A percentile compares a stretch with the other conserved stretches of the same genome.
Conservation (phyloP, 768 basidiomycete species). For the Cubamyces lactineus region DNA sequence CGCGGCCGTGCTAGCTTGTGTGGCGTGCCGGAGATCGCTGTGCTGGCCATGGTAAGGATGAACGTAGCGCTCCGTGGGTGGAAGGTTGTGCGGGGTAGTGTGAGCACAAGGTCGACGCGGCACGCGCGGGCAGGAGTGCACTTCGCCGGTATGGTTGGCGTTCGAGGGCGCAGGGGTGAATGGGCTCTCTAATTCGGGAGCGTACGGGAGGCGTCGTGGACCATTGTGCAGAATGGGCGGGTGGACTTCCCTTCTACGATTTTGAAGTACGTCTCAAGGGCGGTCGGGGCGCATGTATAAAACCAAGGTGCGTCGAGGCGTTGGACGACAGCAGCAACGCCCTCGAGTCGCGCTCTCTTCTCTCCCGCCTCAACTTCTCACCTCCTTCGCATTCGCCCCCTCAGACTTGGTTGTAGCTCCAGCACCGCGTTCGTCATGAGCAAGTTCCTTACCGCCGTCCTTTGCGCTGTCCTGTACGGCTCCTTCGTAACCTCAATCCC, state of each 20-base stretch:
- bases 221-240: too few species aligned
- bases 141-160: too few species aligned
- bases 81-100: too few species aligned
- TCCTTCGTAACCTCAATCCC: constrained; percentile 14
- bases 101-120: too few species aligned
- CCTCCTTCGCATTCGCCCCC: too few species aligned
- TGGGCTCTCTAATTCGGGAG: too few species aligned
- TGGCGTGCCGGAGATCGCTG: not conserved
- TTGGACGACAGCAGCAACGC: not conserved
- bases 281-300: not conserved
- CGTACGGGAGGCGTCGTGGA: too few species aligned
- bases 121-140: too few species aligned
- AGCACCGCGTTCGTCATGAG: constrained; percentile 5
- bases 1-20: not conserved
- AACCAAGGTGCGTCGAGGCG: not conserved
- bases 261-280: not conserved
- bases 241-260: not conserved
- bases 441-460: constrained; percentile 13
- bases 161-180: too few species aligned
- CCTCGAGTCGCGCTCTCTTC: constrained; percentile 5
- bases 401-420: too few species aligned
- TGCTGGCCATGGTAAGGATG: not conserved
- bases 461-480: constrained; percentile 20
- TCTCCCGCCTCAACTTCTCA: too few species aligned
- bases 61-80: constrained; percentile 4